Evolutionary conservation across 345 rosid genomes (phyloP), one percentile per base, ranked within the genome.

Genomic region (Balakata baccata): DNA sequence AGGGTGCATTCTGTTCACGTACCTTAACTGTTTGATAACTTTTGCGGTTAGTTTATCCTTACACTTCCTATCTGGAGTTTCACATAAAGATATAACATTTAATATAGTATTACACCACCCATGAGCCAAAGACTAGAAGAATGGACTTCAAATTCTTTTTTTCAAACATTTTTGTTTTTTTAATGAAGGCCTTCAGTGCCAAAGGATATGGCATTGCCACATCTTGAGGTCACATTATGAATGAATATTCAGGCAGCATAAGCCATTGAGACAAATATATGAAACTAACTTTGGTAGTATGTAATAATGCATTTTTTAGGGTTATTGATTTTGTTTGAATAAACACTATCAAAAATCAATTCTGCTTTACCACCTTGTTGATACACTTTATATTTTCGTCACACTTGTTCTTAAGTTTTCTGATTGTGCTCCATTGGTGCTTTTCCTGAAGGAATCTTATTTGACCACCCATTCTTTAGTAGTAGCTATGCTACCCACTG

Each of bases 401-500:
- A 64, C 52, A 51, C 38, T 22, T 65, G 12, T 59, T 10, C 46
- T 70, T 70, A 39, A 74, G 45, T 66, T 79, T 76, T 69, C 81
- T 83, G 86, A 75, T 78, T 75, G 64, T 72, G 69, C 71, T 64
- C 7, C 54, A 20, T 49, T 51, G 67, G 78, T 68, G 49, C 45
- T 70, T 68, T 68, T 39, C 51, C 70, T n/a, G 73, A 69, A 70
- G 63, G 39, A 65, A 49, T 61, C 52, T 39, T 56, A 60, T 59
- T 63, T 39, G 73, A 64, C 68, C 78, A 11, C 68, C 76, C 73
- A 65, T 73, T 64, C 43, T 45, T 80, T 81, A 77, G 86, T 54
- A 74, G 84, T 70, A 88, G 85, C 79, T 84, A 91, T 91, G 97
- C 97, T 78, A 86, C 94, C 91, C 63, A 78, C 87, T 81, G 91